Conservation (phyloP, 1,284 basidiomycete species). For the Earliella scabrosa region DNA sequence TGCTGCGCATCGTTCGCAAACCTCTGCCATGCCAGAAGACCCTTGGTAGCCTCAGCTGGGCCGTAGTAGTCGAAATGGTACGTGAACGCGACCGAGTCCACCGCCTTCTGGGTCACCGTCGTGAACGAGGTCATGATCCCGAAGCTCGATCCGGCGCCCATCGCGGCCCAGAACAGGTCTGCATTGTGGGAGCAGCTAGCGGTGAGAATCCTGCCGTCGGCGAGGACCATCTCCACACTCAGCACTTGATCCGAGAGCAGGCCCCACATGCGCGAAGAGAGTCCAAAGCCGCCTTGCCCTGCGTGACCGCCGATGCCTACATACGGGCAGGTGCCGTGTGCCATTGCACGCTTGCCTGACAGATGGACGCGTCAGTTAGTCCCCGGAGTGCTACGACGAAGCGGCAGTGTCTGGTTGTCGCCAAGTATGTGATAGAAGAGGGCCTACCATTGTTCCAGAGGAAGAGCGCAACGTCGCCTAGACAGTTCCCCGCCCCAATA, state of each 20-base stretch:
- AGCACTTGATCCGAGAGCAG: conserved; percentile 9
- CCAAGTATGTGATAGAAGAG: no score
- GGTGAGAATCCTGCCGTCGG: not conserved
- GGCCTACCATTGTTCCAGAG: conserved; percentile 11
- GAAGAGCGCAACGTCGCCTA: conserved; percentile 12
- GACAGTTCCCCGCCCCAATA: conserved; percentile 7
- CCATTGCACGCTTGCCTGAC: conserved; percentile 10
- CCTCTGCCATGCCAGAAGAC: conserved; percentile 11
- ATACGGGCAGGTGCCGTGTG: conserved; percentile 11
- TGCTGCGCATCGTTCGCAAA: conserved; percentile 2
- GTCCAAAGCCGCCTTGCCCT: conserved; percentile 11
- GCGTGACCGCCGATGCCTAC: conserved; percentile 14
- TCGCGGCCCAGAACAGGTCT: conserved; percentile 10
- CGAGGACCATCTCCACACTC: conserved; percentile 12
- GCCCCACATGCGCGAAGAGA: conserved; percentile 9
- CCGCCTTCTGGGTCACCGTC: conserved; percentile 3
- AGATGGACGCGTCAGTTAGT: not conserved
- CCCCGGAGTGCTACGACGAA: not conserved
- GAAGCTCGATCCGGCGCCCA: conserved; percentile 3
- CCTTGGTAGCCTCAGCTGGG: conserved; percentile 6
- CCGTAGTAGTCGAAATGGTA: conserved; percentile 10
- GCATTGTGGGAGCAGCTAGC: not conserved
- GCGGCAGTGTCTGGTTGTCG: not conserved
- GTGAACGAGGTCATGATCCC: conserved; percentile 10
- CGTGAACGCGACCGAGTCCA: conserved; percentile 9